These are phyloP conservation scores for Cajanus cajan DNA, from an alignment of 306 rosid species.

Conservation along the genomic window DNA sequence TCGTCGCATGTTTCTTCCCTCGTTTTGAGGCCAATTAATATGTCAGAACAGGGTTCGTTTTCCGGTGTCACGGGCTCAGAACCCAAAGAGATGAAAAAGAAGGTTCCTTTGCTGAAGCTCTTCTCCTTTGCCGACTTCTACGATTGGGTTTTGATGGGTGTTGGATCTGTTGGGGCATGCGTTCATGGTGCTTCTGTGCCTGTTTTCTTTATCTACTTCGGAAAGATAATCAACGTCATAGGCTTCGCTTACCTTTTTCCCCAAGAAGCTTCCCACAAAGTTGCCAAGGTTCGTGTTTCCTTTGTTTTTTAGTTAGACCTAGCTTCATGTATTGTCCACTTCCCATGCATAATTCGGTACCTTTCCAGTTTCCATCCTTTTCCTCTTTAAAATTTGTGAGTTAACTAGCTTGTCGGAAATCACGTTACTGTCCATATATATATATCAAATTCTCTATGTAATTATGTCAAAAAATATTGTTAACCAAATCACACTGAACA, in stretches of 20 bases:
- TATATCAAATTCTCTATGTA: no score
- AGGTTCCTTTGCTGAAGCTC: constrained; percentile 60
- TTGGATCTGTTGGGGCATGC: constrained; percentile 78
- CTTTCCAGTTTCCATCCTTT: background rate
- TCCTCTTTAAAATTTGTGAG: background rate
- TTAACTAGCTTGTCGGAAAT: background rate
- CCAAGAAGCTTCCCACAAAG: constrained; percentile 79
- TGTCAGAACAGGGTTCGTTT: constrained; percentile 23
- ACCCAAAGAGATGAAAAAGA: constrained; percentile 1
- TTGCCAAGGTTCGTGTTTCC: constrained; percentile 61
- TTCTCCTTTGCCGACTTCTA: constrained; percentile 72
- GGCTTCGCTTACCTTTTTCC: constrained; percentile 86
- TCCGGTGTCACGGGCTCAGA: constrained; percentile 3
- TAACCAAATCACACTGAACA: no score
- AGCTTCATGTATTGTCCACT: background rate
- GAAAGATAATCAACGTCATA: constrained; percentile 69
- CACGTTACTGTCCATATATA: background rate
- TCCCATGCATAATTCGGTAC: background rate
- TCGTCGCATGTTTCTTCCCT: background rate
- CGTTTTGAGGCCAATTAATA: constrained; percentile 11
- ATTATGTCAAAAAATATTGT: no score
- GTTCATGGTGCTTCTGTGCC: constrained; percentile 93
- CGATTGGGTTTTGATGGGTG: constrained; percentile 62
- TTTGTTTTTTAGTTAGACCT: background rate
- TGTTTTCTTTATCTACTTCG: constrained; percentile 82